Evolutionary conservation across 2,329 filamentous ascomycete genomes (phyloP).

Genomic region (Colletotrichum neosansevieriae): DNA sequence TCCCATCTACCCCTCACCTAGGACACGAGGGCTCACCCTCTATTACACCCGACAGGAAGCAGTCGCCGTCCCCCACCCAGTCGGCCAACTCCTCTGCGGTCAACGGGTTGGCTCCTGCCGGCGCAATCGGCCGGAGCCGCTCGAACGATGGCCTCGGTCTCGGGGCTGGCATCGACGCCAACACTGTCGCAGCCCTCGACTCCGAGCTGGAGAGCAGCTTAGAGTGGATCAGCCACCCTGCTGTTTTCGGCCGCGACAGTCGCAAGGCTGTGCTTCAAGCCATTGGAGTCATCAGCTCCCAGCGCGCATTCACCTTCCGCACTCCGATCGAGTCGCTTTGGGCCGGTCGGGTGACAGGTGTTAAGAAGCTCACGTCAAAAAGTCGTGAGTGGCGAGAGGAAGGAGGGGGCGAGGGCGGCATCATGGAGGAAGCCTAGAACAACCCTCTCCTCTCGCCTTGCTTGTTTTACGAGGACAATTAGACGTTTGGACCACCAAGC

Average conservation of each 20-base stretch:
- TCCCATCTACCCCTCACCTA: slow-evolving; percentile 52
- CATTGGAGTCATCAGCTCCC: slow-evolving; percentile 95
- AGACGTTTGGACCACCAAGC: slow-evolving; percentile 15
- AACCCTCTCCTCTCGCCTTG: slow-evolving; percentile 19
- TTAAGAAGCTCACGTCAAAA: slow-evolving; percentile 83
- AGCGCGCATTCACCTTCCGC: slow-evolving; percentile 93
- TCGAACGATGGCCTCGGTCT: slow-evolving; percentile 71
- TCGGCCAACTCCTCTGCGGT: slow-evolving; percentile 63
- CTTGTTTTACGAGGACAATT: slow-evolving; percentile 25
- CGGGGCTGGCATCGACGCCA: slow-evolving; percentile 82
- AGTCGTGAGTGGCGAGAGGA: slow-evolving; percentile 94
- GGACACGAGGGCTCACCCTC: slow-evolving; percentile 63
- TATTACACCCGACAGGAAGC: slow-evolving; percentile 57
- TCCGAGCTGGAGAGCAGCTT: slow-evolving; percentile 89
- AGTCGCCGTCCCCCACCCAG: slow-evolving; percentile 54
- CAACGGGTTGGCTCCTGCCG: slow-evolving; percentile 57
- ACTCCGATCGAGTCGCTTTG: slow-evolving; percentile 90
- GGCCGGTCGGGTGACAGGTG: slow-evolving; percentile 84
- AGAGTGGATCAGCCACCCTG: slow-evolving; percentile 98
- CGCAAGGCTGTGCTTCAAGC: slow-evolving; percentile 96
- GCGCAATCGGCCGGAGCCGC: slow-evolving; percentile 62
- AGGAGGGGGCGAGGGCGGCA: slow-evolving; percentile 77
- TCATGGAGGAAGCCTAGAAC: slow-evolving; percentile 69
- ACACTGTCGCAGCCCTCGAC: slow-evolving; percentile 87
- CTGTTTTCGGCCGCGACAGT: slow-evolving; percentile 92